A percentile compares a stretch with the other conserved stretches of the same genome.
phyloP scores from a whole-genome alignment of 495 filamentous ascomycete species.

The Aspergillus baeticus region DNA sequence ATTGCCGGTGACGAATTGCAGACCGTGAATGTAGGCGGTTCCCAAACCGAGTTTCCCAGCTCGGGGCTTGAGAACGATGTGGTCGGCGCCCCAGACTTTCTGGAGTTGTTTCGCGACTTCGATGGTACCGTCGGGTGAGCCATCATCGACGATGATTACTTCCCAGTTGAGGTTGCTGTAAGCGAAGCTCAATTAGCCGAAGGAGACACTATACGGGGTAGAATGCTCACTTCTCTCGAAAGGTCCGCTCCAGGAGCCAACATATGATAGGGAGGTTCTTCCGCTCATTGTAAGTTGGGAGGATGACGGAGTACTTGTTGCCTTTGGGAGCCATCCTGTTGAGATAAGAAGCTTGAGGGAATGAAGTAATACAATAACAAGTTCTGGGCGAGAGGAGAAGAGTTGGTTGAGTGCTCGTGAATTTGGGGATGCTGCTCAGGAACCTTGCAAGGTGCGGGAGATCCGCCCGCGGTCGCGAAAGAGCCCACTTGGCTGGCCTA shows the following conservation, averaged over 20 bases:
- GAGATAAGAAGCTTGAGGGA: background rate
- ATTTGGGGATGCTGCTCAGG: background rate
- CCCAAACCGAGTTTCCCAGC: conserved; percentile 94
- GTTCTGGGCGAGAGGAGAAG: background rate
- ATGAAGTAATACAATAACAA: conserved; percentile 1
- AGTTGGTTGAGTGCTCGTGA: conserved; percentile 6
- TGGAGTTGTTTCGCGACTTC: conserved; percentile 85
- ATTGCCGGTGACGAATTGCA: conserved; percentile 83
- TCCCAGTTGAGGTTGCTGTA: conserved; percentile 92
- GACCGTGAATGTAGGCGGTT: conserved; percentile 94
- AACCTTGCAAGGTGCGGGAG: conserved; percentile 6
- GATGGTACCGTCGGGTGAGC: conserved; percentile 93
- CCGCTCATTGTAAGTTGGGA: conserved; percentile 98
- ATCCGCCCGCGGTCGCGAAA: conserved; percentile 11
- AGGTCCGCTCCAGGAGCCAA: conserved; percentile 89
- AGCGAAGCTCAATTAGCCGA: background rate
- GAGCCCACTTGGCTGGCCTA: background rate
- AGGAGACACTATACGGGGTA: background rate
- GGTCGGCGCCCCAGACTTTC: conserved; percentile 69
- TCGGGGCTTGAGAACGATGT: conserved; percentile 81
- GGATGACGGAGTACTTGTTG: conserved; percentile 93
- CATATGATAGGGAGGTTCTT: conserved; percentile 93
- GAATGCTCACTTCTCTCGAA: conserved; percentile 63
- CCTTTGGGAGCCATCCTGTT: conserved; percentile 42
- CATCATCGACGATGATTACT: conserved; percentile 96